Evolutionary conservation across 2,329 filamentous ascomycete species (phyloP).

Genomic region (Lojkania enalia): DNA sequence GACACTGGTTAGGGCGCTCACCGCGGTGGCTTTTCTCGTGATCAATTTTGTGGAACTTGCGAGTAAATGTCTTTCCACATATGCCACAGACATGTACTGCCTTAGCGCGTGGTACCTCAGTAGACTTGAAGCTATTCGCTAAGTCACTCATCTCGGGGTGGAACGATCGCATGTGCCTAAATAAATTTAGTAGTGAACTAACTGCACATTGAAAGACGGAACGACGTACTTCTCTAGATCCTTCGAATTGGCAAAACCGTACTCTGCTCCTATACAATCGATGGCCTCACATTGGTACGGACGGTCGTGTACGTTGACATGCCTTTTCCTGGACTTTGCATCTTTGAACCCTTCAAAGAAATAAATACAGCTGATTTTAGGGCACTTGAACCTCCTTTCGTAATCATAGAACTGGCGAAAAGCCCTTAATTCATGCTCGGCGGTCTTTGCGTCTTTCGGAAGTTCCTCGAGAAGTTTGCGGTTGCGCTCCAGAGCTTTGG

Average conservation of each 20-base stretch:
- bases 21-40: conserved; percentile 47
- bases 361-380: conserved; percentile 46
- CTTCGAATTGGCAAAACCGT: conserved; percentile 48
- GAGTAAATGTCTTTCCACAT: conserved; percentile 46
- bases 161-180: conserved; percentile 13
- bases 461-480: conserved; percentile 36
- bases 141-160: conserved; percentile 33
- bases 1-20: conserved; percentile 19
- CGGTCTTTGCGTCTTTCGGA: conserved; percentile 10
- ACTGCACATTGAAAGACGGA: background rate
- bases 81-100: conserved; percentile 36
- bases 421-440: conserved; percentile 4
- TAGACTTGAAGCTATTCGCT: conserved; percentile 22
- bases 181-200: conserved; percentile 17
- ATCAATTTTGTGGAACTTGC: conserved; percentile 40
- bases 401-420: conserved; percentile 43
- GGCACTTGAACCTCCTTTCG: conserved; percentile 47
- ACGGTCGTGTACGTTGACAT: conserved; percentile 47
- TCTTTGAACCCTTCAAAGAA: conserved; percentile 50
- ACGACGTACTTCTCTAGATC: conserved; percentile 39
- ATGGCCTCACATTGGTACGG: conserved; percentile 45
- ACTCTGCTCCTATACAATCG: conserved; percentile 40
- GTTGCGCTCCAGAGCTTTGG: conserved; percentile 29
- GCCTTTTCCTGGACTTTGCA: conserved; percentile 35
- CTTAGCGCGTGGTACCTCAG: conserved; percentile 16